phyloP scores from a whole-genome alignment of 164 flowering plant genomes.

The Tetracentron sinense region DNA sequence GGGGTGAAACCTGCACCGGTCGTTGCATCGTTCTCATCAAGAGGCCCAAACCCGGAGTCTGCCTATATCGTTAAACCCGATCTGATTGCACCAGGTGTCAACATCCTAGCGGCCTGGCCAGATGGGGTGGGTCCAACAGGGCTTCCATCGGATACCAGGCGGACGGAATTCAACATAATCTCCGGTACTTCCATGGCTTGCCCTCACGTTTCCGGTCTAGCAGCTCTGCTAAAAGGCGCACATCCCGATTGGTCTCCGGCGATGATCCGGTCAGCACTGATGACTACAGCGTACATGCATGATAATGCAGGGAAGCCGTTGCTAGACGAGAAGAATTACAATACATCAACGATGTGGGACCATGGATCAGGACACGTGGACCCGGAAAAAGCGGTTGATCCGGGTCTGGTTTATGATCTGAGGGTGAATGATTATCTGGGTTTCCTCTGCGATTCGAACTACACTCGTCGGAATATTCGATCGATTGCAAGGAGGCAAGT shows the following conservation, averaged over 20 bases:
- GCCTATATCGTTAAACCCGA: conserved; percentile 55
- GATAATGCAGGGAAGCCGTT: conserved; percentile 22
- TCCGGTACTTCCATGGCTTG: conserved; percentile 76
- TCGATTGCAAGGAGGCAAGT: conserved; percentile 17
- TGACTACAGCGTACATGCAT: conserved; percentile 49
- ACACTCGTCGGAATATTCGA: conserved; percentile 5
- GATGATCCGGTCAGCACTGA: conserved; percentile 42
- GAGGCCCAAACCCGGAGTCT: conserved; percentile 47
- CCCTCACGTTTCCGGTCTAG: conserved; percentile 49
- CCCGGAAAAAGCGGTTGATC: conserved; percentile 36
- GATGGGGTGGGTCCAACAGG: conserved; percentile 27
- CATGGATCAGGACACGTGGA: conserved; percentile 52
- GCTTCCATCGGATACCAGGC: conserved; percentile 26
- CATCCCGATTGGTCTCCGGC: conserved; percentile 62
- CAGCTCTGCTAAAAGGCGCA: conserved; percentile 49
- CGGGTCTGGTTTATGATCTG: conserved; percentile 47
- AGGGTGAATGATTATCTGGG: conserved; percentile 36
- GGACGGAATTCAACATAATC: conserved; percentile 44
- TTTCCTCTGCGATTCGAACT: conserved; percentile 38
- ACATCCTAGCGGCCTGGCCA: conserved; percentile 69
- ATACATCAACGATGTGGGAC: conserved; percentile 28
- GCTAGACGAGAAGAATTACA: conserved; percentile 24
- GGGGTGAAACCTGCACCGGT: conserved; percentile 48
- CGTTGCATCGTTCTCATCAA: conserved; percentile 47
- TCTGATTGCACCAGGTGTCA: conserved; percentile 60